Evolutionary conservation across 2,329 filamentous ascomycete genomes (phyloP), one percentile per base, ranked within the genome.

Genomic region (Nemania sp.): DNA sequence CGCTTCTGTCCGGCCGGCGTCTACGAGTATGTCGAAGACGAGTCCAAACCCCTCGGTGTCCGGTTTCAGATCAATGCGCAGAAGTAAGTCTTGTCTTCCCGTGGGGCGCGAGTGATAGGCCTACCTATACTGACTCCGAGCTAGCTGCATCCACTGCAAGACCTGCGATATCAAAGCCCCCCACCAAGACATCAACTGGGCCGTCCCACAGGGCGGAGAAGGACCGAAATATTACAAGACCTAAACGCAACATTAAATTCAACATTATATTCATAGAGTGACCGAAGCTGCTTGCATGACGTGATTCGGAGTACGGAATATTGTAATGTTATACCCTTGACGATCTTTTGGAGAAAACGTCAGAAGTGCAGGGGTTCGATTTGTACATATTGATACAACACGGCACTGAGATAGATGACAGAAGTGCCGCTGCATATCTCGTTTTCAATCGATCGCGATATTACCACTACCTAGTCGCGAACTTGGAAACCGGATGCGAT

Each of bases 81-180:
- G 76, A 98, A 97, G 92, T 96, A 82, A 86, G 91, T 87, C 35
- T 37, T 37, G 50, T 25, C 34, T 37, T n/a, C 59, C 12, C 46
- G 17, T 15, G n/a, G n/a, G n/a, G n/a, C n/a, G n/a, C n/a, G n/a
- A 11, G 12, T 12, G n/a, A 34, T 54, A 21, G 25, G 25, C 20
- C 18, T 21, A 32, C 52, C n/a, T 21, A 34, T 54, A 65, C 78
- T 72, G 74, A 73, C 51, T n/a, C 17, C 11, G 42, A 17, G 20
- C 42, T 68, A 97, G 93, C 79, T 99, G 95, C 76, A 96, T 99
- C 67, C 95, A 99, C 79, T 99, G 95, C 84, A 99, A 99, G 84
- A 99, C 95, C 13, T 99, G 95, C 76, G 95, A 99, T 77, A 99
- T 99, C 80, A 99, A 99, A 80, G 94, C 92, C 15, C 95, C 95